Base-by-base conservation (phyloP, 208 protist species). In the Trypanosoma brucei region DNA sequence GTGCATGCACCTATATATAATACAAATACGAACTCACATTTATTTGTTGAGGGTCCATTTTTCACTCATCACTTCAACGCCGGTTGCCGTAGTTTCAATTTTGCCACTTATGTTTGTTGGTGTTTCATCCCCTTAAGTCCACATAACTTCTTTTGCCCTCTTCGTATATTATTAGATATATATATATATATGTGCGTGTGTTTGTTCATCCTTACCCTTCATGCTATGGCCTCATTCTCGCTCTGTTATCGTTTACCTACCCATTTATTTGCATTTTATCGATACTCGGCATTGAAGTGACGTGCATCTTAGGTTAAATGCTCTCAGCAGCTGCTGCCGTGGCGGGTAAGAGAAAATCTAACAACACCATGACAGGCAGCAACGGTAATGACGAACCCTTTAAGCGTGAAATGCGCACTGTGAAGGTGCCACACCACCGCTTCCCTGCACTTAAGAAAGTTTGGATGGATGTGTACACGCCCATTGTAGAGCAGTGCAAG, bases 391-490 rank as follows among this genome's bases (percentile, higher is more conserved):
- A 2, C 42, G 50, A 53, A 14, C 22, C 70, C 30, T 91, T 92
- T 55, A 69, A 79, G 44, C 75, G 83, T 3, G 87, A 96, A 55
- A 77, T 66, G 38, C 91, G 91, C 46, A 84, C 68, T 51, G 78
- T 97, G 35, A 88, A 92, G 62, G 93, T 99, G 33, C 98, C 98
- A 31, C 75, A 91, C 39, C 95, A 99, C 75, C 87, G 98, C 68
- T 98, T 98, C 62, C 96, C 96, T 6, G 94, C 98, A 14, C 85
- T 99, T 31, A 98, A 98, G 84, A 88, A 97, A 58, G 78, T 98
- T 9, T 99, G 98, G 98, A 87, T 97, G 75, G 86, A 98, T 62
- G 98, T 99, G 2, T 99, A 99, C 84, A 94, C 91, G 35, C 98
- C 98, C 3, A 81, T 99, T 49, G 98, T 99, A 0, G 92, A 98